These are phyloP conservation scores for barrel medic (Medicago truncatula) DNA, from an alignment of 306 rosid genomes.

Conservation along the genomic window DNA sequence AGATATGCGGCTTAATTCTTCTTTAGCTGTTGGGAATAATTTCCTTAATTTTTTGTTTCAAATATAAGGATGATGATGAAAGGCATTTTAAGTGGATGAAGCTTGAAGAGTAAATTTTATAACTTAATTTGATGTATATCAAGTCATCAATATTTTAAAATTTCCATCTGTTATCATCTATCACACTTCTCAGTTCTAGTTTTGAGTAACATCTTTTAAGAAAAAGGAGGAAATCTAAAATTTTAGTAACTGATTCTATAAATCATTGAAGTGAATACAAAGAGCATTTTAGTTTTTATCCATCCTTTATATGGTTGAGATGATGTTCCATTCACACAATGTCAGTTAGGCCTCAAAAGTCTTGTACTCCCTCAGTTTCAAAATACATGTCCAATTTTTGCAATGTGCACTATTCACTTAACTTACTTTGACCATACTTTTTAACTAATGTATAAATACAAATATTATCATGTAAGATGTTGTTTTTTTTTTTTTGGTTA, in stretches of 20 bases:
- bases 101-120: conserved; percentile 12
- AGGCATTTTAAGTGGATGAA: conserved; percentile 17
- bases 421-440: no score
- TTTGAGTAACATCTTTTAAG: conserved; percentile 21
- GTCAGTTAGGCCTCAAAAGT: conserved; percentile 5
- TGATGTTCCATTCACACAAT: conserved; percentile 9
- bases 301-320: conserved; percentile 6
- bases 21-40: not conserved
- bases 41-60: not conserved
- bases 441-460: no score
- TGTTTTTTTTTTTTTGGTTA: no score
- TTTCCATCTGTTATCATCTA: conserved; percentile 1
- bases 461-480: no score
- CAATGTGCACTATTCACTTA: no score
- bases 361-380: no score
- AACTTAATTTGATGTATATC: conserved; percentile 19
- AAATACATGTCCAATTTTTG: no score
- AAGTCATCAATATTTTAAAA: not conserved
- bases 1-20: not conserved
- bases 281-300: not conserved
- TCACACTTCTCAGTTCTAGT: conserved; percentile 1
- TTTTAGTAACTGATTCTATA: no score
- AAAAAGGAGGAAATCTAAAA: not conserved
- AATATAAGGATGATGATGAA: not conserved
- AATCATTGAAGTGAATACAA: no score